Conservation (phyloP, 106 monocot genomes). For the Allium fistulosum region DNA sequence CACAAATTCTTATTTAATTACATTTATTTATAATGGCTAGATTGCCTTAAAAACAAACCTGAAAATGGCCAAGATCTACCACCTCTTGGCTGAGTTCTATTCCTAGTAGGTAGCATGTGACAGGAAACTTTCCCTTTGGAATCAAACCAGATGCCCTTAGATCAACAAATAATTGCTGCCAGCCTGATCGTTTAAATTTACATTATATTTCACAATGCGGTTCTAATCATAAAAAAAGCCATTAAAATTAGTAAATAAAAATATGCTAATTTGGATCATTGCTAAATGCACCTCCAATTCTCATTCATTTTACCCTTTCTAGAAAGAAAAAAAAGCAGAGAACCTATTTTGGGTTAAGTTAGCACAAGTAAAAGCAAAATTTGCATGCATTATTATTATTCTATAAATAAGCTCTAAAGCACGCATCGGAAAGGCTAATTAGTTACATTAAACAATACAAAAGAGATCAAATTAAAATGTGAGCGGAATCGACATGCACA, state of each 20-base stretch:
- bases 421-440: no score
- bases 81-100: slow-evolving; percentile 47
- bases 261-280: not conserved
- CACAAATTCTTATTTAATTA: no score
- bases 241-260: not conserved
- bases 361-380: not conserved
- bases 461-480: not conserved
- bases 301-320: no score
- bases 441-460: not conserved
- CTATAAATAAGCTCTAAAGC: not conserved
- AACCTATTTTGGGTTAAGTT: not conserved
- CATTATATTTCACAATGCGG: slow-evolving; percentile 2
- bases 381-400: not conserved
- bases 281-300: not conserved
- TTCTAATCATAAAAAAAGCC: no score
- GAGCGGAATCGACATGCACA: not conserved
- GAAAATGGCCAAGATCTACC: slow-evolving; percentile 29
- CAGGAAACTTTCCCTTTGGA: not conserved
- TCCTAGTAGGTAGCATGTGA: slow-evolving; percentile 17
- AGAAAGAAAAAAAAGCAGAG: not conserved
- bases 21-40: no score
- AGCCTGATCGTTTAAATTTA: not conserved
- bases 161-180: not conserved
- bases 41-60: slow-evolving; percentile 2
- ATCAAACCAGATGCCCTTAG: not conserved